These are phyloP conservation scores for Pleurotus tuoliensis DNA, from an alignment of 768 basidiomycete genomes.

Conservation along the genomic window DNA sequence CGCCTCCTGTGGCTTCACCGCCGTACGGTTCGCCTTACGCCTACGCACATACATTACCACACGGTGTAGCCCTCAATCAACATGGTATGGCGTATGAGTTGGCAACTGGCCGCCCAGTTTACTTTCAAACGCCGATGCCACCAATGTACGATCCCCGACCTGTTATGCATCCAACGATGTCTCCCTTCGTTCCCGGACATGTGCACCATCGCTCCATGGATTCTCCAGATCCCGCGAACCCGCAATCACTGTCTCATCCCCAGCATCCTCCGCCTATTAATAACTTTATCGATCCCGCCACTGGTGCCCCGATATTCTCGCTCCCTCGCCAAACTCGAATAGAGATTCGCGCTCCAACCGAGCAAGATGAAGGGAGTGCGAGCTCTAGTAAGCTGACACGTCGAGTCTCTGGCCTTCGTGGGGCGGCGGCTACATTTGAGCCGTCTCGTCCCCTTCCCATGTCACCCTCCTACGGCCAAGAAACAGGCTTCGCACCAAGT, in stretches of 20 bases:
- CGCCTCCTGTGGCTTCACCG: conserved; percentile 48
- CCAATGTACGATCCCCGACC: conserved; percentile 69
- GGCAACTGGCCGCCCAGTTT: conserved; percentile 77
- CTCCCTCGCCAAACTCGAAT: conserved; percentile 71
- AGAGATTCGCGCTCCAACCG: conserved; percentile 64
- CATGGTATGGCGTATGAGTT: conserved; percentile 82
- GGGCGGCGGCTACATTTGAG: conserved; percentile 47
- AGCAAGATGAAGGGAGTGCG: conserved; percentile 23
- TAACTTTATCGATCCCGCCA: conserved; percentile 61
- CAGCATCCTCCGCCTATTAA: conserved; percentile 47
- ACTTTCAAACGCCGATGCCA: conserved; percentile 56
- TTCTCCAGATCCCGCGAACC: conserved; percentile 56
- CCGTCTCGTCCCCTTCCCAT: conserved; percentile 30
- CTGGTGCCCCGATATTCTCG: conserved; percentile 68
- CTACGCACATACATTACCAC: conserved; percentile 59
- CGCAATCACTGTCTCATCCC: conserved; percentile 46
- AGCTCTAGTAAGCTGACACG: conserved; percentile 27
- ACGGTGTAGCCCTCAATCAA: conserved; percentile 68
- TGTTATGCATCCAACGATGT: conserved; percentile 51
- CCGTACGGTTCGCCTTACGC: conserved; percentile 66
- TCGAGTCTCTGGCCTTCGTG: conserved; percentile 40
- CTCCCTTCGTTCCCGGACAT: conserved; percentile 57
- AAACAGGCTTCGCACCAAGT: background rate
- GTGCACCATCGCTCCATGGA: conserved; percentile 57
- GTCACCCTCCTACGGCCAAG: conserved; percentile 9